Conservation (phyloP, 2,329 filamentous ascomycete genomes). For the Scolecobasidium constrictum region DNA sequence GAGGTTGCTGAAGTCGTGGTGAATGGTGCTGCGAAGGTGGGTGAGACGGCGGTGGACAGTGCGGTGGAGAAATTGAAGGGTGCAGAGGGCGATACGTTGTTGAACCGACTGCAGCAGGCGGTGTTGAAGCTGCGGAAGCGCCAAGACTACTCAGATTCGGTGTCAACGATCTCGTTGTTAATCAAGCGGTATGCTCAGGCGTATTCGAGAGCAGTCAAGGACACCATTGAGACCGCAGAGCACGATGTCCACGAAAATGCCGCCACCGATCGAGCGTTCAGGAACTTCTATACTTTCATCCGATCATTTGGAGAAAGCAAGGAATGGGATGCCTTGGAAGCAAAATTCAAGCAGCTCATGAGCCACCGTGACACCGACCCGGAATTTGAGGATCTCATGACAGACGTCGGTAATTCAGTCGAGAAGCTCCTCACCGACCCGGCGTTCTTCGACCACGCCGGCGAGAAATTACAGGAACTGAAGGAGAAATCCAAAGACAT, state of each 20-base stretch:
- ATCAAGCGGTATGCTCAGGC: constrained; percentile 67
- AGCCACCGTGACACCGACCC: constrained; percentile 66
- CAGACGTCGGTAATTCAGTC: constrained; percentile 60
- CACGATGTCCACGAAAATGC: constrained; percentile 63
- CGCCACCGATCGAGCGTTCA: constrained; percentile 63
- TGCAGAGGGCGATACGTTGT: constrained; percentile 60
- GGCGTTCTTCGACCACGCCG: constrained; percentile 68
- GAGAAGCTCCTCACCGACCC: constrained; percentile 79
- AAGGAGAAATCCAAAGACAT: constrained; percentile 46
- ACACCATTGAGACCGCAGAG: constrained; percentile 54
- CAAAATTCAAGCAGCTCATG: constrained; percentile 58
- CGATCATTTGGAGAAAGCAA: constrained; percentile 65
- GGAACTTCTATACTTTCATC: constrained; percentile 71
- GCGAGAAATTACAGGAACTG: constrained; percentile 52
- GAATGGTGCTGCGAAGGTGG: constrained; percentile 34
- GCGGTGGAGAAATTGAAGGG: constrained; percentile 62
- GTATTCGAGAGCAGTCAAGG: constrained; percentile 64
- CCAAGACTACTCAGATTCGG: constrained; percentile 75
- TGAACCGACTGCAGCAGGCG: constrained; percentile 65
- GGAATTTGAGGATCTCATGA: constrained; percentile 69
- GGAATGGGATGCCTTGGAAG: constrained; percentile 66
- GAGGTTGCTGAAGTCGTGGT: constrained; percentile 34
- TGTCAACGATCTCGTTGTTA: constrained; percentile 64
- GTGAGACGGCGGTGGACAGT: constrained; percentile 54
- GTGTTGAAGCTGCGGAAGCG: constrained; percentile 64